phyloP scores from a whole-genome alignment of 306 rosid species.

The Hylodesmum podocarpum region DNA sequence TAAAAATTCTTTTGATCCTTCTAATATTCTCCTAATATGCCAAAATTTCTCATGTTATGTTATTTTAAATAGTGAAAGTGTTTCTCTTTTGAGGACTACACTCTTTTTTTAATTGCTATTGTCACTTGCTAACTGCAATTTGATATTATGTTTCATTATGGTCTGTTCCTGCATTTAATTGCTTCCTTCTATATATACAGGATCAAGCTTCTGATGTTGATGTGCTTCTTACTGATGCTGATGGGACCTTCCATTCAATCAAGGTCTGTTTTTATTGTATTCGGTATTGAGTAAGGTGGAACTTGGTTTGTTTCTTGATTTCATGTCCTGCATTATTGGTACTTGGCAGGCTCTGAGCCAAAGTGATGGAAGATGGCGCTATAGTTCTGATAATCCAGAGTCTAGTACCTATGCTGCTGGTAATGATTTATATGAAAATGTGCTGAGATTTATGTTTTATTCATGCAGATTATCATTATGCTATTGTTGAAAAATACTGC shows the following conservation, averaged over 20 bases:
- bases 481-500: neutral
- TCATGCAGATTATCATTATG: neutral
- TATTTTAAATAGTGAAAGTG: constrained; percentile 1
- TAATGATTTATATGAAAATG: constrained; percentile 39
- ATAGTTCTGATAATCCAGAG: constrained; percentile 82
- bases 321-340: constrained; percentile 34
- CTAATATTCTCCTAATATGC: neutral
- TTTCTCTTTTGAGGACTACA: neutral
- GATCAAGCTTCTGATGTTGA: constrained; percentile 68
- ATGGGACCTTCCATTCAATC: constrained; percentile 73
- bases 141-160: constrained; percentile 11
- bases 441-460: constrained; percentile 11
- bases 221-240: constrained; percentile 68
- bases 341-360: constrained; percentile 93
- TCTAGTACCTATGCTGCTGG: constrained; percentile 99
- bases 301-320: constrained; percentile 28
- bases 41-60: neutral
- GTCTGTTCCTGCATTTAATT: constrained; percentile 30
- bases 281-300: constrained; percentile 1
- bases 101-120: neutral
- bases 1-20: neutral
- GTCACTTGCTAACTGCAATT: neutral
- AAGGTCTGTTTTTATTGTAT: constrained; percentile 54
- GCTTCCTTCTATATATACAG: constrained; percentile 37
- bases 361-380: constrained; percentile 99